Base-by-base conservation (phyloP, 2,329 filamentous ascomycete genomes). In the Juglanconis oblonga region DNA sequence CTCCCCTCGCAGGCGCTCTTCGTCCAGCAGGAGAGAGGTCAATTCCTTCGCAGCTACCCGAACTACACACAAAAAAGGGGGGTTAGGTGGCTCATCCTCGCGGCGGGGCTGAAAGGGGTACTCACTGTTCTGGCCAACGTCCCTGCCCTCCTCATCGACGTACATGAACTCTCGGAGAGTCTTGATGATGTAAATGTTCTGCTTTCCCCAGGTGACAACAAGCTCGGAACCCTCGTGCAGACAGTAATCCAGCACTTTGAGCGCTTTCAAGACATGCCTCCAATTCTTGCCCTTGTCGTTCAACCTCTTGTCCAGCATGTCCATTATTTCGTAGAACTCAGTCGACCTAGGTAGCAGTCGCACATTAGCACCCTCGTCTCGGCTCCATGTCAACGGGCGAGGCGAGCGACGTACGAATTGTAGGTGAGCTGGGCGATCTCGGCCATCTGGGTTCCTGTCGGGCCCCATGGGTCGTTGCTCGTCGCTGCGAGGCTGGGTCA, bases 231-330 rank as follows among this genome's bases (percentile, higher is more conserved):
- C 95, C 74, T 99, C 95, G 73, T 99, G 95, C 59, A 99, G 82
- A 77, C 93, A 97, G 77, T 99, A 99, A 76, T 99, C 95, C 60
- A 98, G 84, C 56, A 99, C 95, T 75, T 99, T 99, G 67, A 99
- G 81, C 47, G 95, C 96, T 77, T 99, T 99, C 62, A 99, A 80
- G 11, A 99, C 95, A 74, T 99, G 95, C 69, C 95, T 88, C 95
- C 95, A 99, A 74, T 99, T 99, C 83, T 98, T 99, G 72, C 95
- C 95, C 77, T 99, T 98, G 77, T 99, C 95, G 70, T 99, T 99
- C 71, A 99, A 80, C 67, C 95, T 89, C 81, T 98, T 98, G 78
- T 99, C 95, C 67, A 99, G 82, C 92, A 99, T 99, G 75, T 99
- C 95, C 89, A 99, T 97, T 70, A 99, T 97, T 74, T 99, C 94